Base-by-base conservation (phyloP, 768 basidiomycete species). In the Phlegmacium glaucopus region DNA sequence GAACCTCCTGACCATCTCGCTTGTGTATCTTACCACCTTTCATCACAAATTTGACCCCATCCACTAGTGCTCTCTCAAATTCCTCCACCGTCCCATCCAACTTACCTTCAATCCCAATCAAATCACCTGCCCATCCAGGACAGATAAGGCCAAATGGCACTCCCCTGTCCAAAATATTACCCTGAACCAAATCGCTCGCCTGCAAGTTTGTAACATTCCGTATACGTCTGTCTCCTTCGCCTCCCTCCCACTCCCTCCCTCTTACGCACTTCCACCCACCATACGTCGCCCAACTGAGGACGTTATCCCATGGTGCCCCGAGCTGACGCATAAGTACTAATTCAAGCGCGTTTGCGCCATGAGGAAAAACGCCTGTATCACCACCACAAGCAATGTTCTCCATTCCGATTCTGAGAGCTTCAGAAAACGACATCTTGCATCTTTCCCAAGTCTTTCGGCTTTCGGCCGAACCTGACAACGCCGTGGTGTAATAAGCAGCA, bases 351-450 rank as follows among this genome's bases (percentile, higher is more conserved):
- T 85, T 85, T 51, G 72, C 65, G 1, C 82, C 83, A 56, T 83
- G 83, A 13, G 74, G 54, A 59, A 85, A 85, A 2, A 75, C 74
- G 8, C 82, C 83, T 2, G 83, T 85, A 61, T 85, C 81, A 1
- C 83, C 81, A 6, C 83, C 82, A 56, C 78, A 79, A 6, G 80
- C 80, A 43, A 85, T 71, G 44, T 72, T 70, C 9, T 75, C 70
- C 52, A 75, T 64, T 0, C 69, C 16, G 25, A 45, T 22, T 25
- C 44, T 46, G 15, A 84, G 55, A 10, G 75, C 80, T 5, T 63
- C 61, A 44, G 63, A 53, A 66, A 87, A 85, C 4, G 71, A 69
- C 8, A 49, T 51, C 30, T 55, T 52, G 4, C 66, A 66, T 29
- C 50, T 54, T 43, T 67, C 66, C 80, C 78, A 82, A 6, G 49